These are phyloP conservation scores for Metschnikowia arizonensis DNA, from an alignment of 805 yeast species.

Conservation along the genomic window DNA sequence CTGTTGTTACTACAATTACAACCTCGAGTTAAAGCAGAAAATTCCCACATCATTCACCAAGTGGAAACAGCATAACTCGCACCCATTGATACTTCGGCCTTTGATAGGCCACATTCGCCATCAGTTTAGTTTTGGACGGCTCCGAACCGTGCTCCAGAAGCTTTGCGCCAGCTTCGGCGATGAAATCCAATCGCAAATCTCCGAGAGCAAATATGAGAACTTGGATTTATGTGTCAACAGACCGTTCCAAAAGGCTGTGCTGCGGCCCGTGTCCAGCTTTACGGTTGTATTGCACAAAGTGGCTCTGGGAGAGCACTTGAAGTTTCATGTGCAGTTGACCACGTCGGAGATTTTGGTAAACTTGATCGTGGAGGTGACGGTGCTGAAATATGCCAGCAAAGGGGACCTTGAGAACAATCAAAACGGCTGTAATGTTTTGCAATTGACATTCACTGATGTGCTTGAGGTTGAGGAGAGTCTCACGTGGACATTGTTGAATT, in stretches of 20 bases:
- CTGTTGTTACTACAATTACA: conserved; percentile 53
- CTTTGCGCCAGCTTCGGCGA: conserved; percentile 16
- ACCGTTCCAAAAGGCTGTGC: conserved; percentile 39
- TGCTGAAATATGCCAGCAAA: conserved; percentile 27
- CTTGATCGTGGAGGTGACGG: conserved; percentile 31
- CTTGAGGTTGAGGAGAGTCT: conserved; percentile 53
- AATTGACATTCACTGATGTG: conserved; percentile 47
- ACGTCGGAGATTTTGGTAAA: conserved; percentile 41
- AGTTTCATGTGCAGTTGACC: conserved; percentile 29
- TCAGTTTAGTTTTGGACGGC: conserved; percentile 35
- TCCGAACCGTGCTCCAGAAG: conserved; percentile 27
- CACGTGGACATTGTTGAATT: conserved; percentile 47
- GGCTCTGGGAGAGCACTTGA: conserved; percentile 19
- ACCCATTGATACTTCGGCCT: conserved; percentile 50
- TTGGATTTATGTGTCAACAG: conserved; percentile 19
- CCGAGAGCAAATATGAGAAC: conserved; percentile 25
- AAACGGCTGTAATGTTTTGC: conserved; percentile 39
- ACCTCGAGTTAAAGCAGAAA: conserved; percentile 37
- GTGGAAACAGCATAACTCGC: conserved; percentile 42
- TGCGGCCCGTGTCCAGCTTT: conserved; percentile 34
- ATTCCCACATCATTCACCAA: conserved; percentile 47
- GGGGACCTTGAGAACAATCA: conserved; percentile 26
- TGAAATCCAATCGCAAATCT: conserved; percentile 3
- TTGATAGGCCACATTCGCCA: conserved; percentile 57
- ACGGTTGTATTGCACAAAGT: conserved; percentile 22